Evolutionary conservation across 2,329 filamentous ascomycete species (phyloP).

Genomic region (Aspergillus terreus): DNA sequence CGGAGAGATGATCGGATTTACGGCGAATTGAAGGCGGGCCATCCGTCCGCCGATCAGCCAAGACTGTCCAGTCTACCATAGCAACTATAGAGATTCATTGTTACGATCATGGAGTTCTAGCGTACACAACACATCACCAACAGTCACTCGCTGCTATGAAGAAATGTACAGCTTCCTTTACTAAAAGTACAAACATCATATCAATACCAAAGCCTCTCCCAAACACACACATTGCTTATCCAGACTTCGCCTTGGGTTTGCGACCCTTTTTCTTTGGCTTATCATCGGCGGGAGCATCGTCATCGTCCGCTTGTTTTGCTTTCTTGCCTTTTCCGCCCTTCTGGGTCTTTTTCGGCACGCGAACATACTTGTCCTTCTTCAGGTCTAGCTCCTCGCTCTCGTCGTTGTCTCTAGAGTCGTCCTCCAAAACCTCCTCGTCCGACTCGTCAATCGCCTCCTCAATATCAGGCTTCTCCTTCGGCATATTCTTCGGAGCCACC

Average conservation of each 20-base stretch:
- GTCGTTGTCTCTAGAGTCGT: slow-evolving; percentile 56
- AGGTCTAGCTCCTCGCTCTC: slow-evolving; percentile 78
- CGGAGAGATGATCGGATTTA: background rate
- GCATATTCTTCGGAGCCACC: slow-evolving; percentile 65
- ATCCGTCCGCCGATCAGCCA: slow-evolving; percentile 15
- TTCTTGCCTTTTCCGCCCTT: slow-evolving; percentile 45
- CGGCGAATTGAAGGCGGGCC: slow-evolving; percentile 2
- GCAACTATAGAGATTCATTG: background rate
- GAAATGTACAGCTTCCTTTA: background rate
- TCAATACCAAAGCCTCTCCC: background rate
- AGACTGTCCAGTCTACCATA: slow-evolving; percentile 3
- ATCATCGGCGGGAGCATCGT: slow-evolving; percentile 36
- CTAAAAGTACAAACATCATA: background rate
- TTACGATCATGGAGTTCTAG: no score
- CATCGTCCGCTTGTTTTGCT: slow-evolving; percentile 47
- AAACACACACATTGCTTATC: background rate
- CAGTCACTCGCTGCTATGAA: background rate
- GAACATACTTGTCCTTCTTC: slow-evolving; percentile 95
- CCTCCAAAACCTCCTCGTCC: slow-evolving; percentile 62
- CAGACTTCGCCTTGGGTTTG: slow-evolving; percentile 26
- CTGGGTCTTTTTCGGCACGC: slow-evolving; percentile 71
- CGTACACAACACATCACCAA: no score
- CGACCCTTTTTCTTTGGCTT: slow-evolving; percentile 51
- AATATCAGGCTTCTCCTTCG: slow-evolving; percentile 79
- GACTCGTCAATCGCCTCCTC: slow-evolving; percentile 95